Conservation (phyloP, 2,329 filamentous ascomycete genomes). For the Cladophialophora psammophila region DNA sequence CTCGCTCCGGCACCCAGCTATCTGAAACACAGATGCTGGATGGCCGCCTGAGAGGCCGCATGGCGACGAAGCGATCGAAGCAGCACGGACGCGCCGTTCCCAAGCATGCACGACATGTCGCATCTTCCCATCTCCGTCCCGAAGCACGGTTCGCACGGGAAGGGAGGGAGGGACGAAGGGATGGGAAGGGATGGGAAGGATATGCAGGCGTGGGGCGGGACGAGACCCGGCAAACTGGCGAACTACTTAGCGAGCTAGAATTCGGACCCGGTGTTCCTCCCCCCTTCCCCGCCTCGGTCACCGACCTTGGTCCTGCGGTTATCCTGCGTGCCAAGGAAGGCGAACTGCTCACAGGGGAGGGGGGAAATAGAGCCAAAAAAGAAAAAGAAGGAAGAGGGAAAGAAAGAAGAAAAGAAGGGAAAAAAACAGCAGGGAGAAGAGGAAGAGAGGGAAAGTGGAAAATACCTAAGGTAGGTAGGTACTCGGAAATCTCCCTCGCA, state of each 20-base stretch:
- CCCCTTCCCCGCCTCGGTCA: too few relatives aligned
- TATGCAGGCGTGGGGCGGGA: constrained; percentile 4
- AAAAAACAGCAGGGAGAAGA: neutral
- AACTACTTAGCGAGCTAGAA: too few relatives aligned
- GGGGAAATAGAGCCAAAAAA: neutral
- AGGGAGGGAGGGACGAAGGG: neutral
- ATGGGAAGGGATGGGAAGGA: neutral
- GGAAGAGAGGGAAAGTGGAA: neutral
- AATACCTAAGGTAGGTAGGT: too few relatives aligned
- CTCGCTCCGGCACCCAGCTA: neutral
- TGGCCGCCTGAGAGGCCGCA: neutral
- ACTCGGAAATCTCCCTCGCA: too few relatives aligned
- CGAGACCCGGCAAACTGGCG: neutral
- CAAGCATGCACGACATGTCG: neutral
- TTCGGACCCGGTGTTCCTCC: too few relatives aligned
- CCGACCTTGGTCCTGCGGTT: too few relatives aligned
- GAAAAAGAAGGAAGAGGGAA: neutral
- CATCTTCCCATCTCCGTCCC: too few relatives aligned
- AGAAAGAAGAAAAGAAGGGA: neutral
- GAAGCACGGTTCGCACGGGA: neutral
- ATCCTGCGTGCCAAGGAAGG: too few relatives aligned
- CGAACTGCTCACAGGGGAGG: too few relatives aligned
- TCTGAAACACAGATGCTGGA: neutral
- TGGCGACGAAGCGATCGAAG: neutral
- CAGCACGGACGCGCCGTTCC: neutral